Base-by-base conservation (phyloP, 768 basidiomycete genomes). In the Wakefieldia striispora region DNA sequence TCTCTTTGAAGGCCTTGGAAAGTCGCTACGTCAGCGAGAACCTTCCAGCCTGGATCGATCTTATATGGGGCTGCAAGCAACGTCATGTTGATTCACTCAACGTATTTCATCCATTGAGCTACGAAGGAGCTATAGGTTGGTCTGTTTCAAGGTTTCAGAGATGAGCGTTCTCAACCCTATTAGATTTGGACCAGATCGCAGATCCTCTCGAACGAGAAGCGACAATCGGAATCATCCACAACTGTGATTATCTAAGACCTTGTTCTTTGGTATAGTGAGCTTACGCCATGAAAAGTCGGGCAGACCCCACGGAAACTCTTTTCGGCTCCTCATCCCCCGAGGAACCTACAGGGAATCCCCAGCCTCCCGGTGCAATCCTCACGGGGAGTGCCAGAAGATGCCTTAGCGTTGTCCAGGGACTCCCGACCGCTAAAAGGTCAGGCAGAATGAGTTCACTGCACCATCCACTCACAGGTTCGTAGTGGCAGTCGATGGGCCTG, bases 201-300 rank as follows among this genome's bases (percentile, higher is more conserved):
- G 88, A 97, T 62, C 85, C 91, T 40, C 72, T 91, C 8, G 91
- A 97, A 70, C 80, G 88, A 31, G 91, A 93, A 60, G 94, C 95
- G 0, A 92, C 91, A 7, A 88, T 95, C 17, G 93, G 93, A 2
- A 95, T 95, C 49, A 95, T 97, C 42, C 93, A 95, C 66, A 95
- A 95, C 54, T 97, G 91, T 90, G 57, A 60, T 34, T 79, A 62
- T n/a, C 13, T 27, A 7, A 39, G 13, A 27, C 17, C 26, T 13
- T 34, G 4, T 20, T 11, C 31, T 38, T 19, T 48, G 36, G 16
- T 40, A 12, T 8, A 27, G 27, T 21, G 27, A 11, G 27, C 46
- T 60, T 2, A 56, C 40, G 10, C 12, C 23, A 24, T 17, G 24
- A 41, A 26, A 55, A 91, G 89, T 97, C 56, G 94, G 94, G 13